Conservation (phyloP, 148 eudicot species). For the Camellia japonica region DNA sequence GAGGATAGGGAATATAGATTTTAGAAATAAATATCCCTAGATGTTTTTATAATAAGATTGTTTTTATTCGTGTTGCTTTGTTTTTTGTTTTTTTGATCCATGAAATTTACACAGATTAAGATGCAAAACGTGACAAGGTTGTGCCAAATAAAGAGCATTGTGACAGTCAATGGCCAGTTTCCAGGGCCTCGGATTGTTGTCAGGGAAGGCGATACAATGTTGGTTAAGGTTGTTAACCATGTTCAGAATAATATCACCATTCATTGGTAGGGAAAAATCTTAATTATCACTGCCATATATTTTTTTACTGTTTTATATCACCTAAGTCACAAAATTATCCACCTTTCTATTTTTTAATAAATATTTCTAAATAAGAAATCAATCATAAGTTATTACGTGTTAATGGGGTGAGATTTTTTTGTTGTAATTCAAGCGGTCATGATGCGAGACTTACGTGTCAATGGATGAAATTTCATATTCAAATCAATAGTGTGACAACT, state of each 20-base stretch:
- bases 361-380: too few species aligned
- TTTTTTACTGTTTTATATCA: background rate
- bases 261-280: conserved; percentile 26
- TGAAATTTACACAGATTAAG: conserved; percentile 22
- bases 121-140: conserved; percentile 35
- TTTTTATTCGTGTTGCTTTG: background rate
- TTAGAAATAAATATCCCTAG: too few species aligned
- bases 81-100: background rate
- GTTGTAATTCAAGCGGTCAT: too few species aligned
- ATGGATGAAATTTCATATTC: too few species aligned
- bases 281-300: background rate
- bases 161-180: conserved; percentile 36
- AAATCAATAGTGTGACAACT: too few species aligned
- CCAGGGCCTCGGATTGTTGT: conserved; percentile 38
- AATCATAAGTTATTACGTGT: too few species aligned
- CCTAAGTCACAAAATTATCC: too few species aligned
- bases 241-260: conserved; percentile 31
- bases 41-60: background rate
- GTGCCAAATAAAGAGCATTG: conserved; percentile 40
- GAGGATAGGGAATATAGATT: too few species aligned
- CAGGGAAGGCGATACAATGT: conserved; percentile 35
- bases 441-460: too few species aligned
- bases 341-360: too few species aligned
- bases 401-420: too few species aligned
- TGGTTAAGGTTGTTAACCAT: conserved; percentile 33